Percentiles rank a stretch among this genome's conserved stretches.
phyloP scores from a whole-genome alignment of 805 yeast species.

The Nakazawaea sp. region DNA sequence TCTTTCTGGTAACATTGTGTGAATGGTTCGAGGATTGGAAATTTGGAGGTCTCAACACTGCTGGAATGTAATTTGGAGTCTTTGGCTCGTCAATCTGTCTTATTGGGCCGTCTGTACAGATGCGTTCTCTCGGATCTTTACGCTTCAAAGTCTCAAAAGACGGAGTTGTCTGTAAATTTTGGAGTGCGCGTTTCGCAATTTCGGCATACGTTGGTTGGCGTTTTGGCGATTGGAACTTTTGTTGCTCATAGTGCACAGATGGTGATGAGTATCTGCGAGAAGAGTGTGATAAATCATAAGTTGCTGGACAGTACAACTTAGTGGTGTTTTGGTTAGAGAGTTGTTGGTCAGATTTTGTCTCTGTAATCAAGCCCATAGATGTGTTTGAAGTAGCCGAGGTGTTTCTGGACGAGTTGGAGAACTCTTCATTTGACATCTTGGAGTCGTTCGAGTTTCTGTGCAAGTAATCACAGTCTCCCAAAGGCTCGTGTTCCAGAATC shows the following conservation, averaged over 20 bases:
- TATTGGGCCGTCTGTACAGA: conserved; percentile 13
- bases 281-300: conserved; percentile 36
- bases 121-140: conserved; percentile 12
- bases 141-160: conserved; percentile 1
- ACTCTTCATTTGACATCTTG: conserved; percentile 6
- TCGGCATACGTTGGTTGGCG: conserved; percentile 3
- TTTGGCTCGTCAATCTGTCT: conserved; percentile 40
- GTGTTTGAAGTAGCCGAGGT: conserved; percentile 11
- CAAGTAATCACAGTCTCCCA: conserved; percentile 12
- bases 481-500: conserved; percentile 13
- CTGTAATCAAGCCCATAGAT: conserved; percentile 5
- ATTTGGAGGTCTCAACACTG: conserved; percentile 38
- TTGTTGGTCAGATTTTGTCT: neutral
- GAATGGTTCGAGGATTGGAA: conserved; percentile 4
- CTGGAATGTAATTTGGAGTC: conserved; percentile 42
- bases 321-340: neutral
- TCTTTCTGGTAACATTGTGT: neutral
- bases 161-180: conserved; percentile 17
- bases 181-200: conserved; percentile 12
- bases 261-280: conserved; percentile 28
- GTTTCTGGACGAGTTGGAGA: conserved; percentile 10
- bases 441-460: conserved; percentile 9
- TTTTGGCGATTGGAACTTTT: neutral
- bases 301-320: conserved; percentile 34
- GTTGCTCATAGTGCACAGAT: conserved; percentile 1